phyloP scores from a whole-genome alignment of 2,329 filamentous ascomycete species.

The Biscogniauxia sp. region DNA sequence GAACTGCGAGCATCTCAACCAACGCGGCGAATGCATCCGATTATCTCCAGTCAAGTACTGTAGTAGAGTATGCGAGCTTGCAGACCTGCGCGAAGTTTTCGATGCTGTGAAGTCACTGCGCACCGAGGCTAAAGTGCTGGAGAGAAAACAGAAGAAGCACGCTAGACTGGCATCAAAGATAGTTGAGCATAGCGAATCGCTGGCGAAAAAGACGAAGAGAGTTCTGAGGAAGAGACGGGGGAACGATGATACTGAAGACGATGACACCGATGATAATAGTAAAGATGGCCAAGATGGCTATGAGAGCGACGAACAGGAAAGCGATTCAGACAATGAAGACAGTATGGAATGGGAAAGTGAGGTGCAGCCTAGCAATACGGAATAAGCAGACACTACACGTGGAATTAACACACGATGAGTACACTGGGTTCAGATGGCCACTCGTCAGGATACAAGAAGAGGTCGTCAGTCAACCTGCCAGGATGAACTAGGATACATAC shows the following conservation, averaged over 20 bases:
- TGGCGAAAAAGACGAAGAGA: not conserved
- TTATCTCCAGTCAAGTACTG: not conserved
- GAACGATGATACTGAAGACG: not conserved
- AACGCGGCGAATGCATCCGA: not conserved
- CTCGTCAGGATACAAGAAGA: not conserved
- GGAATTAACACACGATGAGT: not conserved
- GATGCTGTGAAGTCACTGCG: not conserved
- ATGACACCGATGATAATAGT: not conserved
- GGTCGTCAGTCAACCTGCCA: not conserved
- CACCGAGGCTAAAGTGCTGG: not conserved
- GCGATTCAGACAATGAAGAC: not conserved
- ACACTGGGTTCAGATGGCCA: not conserved
- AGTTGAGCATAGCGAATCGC: not conserved
- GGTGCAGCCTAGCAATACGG: not conserved
- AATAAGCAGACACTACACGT: not conserved
- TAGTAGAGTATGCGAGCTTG: not conserved
- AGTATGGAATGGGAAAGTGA: not conserved
- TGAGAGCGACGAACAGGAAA: not conserved
- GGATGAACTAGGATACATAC: not conserved
- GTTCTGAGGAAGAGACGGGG: not conserved
- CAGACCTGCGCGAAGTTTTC: not conserved
- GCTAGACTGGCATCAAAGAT: not conserved
- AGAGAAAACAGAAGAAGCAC: not conserved
- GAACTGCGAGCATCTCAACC: not conserved
- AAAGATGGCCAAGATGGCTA: not conserved